These are phyloP conservation scores for Aspergillus niger DNA, from an alignment of 2,329 filamentous ascomycete genomes.

Conservation along the genomic window DNA sequence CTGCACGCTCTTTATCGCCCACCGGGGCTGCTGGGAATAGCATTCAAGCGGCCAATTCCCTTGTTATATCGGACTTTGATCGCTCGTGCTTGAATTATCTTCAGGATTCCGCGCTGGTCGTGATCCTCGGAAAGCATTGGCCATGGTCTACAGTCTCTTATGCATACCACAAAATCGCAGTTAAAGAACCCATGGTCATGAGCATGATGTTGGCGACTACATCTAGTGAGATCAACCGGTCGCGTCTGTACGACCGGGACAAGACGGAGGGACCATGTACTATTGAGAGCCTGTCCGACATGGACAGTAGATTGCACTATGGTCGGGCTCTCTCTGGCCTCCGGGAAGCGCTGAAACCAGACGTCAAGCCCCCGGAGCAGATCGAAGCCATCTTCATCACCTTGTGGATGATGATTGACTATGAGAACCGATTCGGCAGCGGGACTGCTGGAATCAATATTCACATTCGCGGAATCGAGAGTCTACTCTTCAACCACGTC, in stretches of 20 bases:
- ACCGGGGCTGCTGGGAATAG: conserved; percentile 6
- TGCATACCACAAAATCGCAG: conserved; percentile 29
- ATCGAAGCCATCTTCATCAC: conserved; percentile 33
- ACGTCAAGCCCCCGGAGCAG: conserved; percentile 25
- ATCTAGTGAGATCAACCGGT: conserved; percentile 27
- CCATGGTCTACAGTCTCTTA: conserved; percentile 31
- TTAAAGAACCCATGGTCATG: conserved; percentile 32
- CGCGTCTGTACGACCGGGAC: conserved; percentile 21
- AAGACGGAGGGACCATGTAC: conserved; percentile 1
- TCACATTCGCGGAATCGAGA: conserved; percentile 27
- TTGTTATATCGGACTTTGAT: conserved; percentile 24
- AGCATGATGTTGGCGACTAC: conserved; percentile 31
- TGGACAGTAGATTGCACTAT: conserved; percentile 28
- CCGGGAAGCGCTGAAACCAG: conserved; percentile 26
- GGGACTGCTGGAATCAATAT: conserved; percentile 28
- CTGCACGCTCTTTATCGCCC: conserved; percentile 12
- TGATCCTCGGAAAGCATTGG: conserved; percentile 32
- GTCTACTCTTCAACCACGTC: conserved; percentile 27
- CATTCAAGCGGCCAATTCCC: conserved; percentile 27
- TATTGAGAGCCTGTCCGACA: conserved; percentile 17
- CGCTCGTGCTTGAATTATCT: conserved; percentile 28
- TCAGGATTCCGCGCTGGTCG: conserved; percentile 28
- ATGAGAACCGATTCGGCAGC: conserved; percentile 30
- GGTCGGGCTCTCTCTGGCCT: conserved; percentile 28
- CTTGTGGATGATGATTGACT: conserved; percentile 33